Percentiles rank a stretch among this genome's conserved stretches.
Evolutionary conservation across 1,139 yeast genomes (phyloP).

Genomic region (Taphrina wiesneri): DNA sequence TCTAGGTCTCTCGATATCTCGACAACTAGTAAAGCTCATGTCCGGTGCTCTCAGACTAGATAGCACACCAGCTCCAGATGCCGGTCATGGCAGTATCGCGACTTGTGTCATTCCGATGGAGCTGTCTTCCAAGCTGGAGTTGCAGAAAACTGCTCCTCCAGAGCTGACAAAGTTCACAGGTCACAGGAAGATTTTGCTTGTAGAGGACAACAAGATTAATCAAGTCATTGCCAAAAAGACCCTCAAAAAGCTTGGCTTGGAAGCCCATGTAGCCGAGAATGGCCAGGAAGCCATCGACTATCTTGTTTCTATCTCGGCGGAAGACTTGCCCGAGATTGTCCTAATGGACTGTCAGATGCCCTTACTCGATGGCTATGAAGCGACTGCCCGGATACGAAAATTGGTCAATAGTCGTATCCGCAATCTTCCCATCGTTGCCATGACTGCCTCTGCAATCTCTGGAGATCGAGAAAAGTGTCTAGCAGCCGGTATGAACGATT

Average conservation of each 20-base stretch:
- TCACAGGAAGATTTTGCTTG: slow-evolving; percentile 45
- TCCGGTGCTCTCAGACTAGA: slow-evolving; percentile 49
- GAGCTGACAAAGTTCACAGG: slow-evolving; percentile 1
- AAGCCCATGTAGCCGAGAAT: slow-evolving; percentile 54
- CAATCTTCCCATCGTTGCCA: slow-evolving; percentile 51
- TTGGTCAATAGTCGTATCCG: slow-evolving; percentile 27
- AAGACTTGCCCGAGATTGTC: slow-evolving; percentile 53
- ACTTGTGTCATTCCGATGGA: slow-evolving; percentile 33
- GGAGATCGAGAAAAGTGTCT: slow-evolving; percentile 56
- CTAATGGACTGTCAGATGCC: slow-evolving; percentile 63
- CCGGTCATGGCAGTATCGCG: slow-evolving; percentile 28
- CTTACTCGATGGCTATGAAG: slow-evolving; percentile 49
- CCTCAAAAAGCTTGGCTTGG: slow-evolving; percentile 56
- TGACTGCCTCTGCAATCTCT: slow-evolving; percentile 62
- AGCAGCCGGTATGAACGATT: slow-evolving; percentile 59
- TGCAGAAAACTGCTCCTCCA: background rate
- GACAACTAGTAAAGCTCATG: slow-evolving; percentile 60
- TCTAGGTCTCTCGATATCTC: slow-evolving; percentile 60
- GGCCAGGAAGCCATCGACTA: slow-evolving; percentile 39
- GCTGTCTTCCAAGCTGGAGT: background rate
- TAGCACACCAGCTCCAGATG: slow-evolving; percentile 20
- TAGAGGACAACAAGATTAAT: slow-evolving; percentile 58
- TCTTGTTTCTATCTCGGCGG: slow-evolving; percentile 4
- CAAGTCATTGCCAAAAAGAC: slow-evolving; percentile 56
- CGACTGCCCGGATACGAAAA: slow-evolving; percentile 45